phyloP scores from a whole-genome alignment of 176 grass and related monocot species.

The Oryza glumipatula region DNA sequence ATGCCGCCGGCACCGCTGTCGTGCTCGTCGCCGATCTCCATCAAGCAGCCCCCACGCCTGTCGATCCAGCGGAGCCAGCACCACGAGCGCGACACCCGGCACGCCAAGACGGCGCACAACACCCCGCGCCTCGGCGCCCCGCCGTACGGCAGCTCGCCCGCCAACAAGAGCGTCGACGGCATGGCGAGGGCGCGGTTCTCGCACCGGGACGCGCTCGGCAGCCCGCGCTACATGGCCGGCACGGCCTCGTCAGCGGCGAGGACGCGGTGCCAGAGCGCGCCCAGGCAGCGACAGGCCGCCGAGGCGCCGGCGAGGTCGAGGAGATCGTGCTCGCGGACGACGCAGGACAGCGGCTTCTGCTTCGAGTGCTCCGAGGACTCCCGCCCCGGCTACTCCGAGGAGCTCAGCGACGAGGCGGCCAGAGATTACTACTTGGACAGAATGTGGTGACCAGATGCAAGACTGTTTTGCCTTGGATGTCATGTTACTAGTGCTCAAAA shows the following conservation, averaged over 20 bases:
- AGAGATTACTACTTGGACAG: constrained; percentile 85
- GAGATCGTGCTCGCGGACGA: constrained; percentile 45
- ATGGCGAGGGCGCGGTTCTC: constrained; percentile 27
- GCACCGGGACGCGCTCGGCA: constrained; percentile 37
- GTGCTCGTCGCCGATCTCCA: constrained; percentile 48
- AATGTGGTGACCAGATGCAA: constrained; percentile 62
- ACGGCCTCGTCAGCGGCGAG: constrained; percentile 78
- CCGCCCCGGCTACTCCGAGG: constrained; percentile 32
- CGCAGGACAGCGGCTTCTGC: constrained; percentile 39
- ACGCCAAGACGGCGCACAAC: constrained; percentile 60
- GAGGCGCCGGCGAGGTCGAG: constrained; percentile 31
- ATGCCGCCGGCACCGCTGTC: not conserved
- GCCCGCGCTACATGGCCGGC: constrained; percentile 80
- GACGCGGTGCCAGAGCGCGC: constrained; percentile 70
- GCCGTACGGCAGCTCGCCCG: constrained; percentile 31
- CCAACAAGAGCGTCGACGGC: constrained; percentile 57
- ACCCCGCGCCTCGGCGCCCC: constrained; percentile 38
- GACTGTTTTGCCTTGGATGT: not conserved
- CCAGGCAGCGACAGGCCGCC: constrained; percentile 49
- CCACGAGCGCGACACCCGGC: not conserved
- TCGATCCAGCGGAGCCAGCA: constrained; percentile 21
- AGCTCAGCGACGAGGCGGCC: constrained; percentile 41
- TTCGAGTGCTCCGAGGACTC: constrained; percentile 27
- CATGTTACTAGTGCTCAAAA: not conserved
- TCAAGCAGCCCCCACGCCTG: constrained; percentile 29